phyloP scores from a whole-genome alignment of 139 green algal species.

The Pseudopediastrum boryanum region DNA sequence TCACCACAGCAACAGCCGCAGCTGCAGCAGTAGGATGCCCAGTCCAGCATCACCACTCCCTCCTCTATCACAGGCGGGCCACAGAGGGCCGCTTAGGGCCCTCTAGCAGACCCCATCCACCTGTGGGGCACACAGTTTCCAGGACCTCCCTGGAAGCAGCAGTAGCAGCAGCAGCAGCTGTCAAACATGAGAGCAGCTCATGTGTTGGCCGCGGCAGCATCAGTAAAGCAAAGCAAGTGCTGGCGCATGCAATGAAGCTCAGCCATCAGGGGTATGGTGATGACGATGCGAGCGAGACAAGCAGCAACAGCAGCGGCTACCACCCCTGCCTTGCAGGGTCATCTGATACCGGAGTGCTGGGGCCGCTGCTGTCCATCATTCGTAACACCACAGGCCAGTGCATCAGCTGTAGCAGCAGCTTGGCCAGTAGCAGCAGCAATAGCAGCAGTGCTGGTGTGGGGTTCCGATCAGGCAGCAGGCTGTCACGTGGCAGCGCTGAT shows the following conservation, averaged over 20 bases:
- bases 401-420: neutral
- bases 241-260: slow-evolving; percentile 31
- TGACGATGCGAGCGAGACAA: too few relatives aligned
- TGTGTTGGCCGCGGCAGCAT: slow-evolving; percentile 19
- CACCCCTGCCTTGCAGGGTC: neutral
- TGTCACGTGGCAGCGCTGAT: neutral
- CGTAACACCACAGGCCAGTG: neutral
- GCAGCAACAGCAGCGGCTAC: too few relatives aligned
- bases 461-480: neutral
- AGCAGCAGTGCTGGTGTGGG: neutral
- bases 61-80: too few relatives aligned
- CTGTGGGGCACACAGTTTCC: neutral
- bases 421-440: neutral
- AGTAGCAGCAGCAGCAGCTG: slow-evolving; percentile 19
- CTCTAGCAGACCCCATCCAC: neutral
- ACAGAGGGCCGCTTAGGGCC: too few relatives aligned
- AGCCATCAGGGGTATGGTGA: slow-evolving; percentile 5
- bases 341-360: slow-evolving; percentile 29
- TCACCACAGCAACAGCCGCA: neutral
- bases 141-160: neutral
- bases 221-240: slow-evolving; percentile 34
- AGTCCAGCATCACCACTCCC: too few relatives aligned
- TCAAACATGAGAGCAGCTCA: neutral
- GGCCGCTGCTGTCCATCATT: slow-evolving; percentile 31
- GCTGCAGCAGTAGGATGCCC: neutral